A percentile compares a stretch with the other conserved stretches of the same genome.
These are phyloP conservation scores for Leishmania tropica DNA, from an alignment of 208 protist species.

Conservation along the genomic window DNA sequence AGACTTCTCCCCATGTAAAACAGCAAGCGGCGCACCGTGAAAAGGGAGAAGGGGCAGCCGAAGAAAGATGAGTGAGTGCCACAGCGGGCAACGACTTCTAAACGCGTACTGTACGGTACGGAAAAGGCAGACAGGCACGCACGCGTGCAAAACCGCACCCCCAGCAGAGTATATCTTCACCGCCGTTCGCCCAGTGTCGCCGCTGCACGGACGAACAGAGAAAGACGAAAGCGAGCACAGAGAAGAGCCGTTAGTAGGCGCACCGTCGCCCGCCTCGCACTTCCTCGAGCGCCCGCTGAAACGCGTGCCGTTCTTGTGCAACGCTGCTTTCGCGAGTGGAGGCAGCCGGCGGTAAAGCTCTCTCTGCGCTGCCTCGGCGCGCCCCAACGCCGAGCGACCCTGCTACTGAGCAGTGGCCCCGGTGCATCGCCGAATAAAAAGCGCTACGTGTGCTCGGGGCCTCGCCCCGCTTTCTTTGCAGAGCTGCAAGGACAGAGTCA, in stretches of 20 bases:
- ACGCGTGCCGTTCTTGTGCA: conserved; percentile 17
- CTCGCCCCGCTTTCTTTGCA: conserved; percentile 14
- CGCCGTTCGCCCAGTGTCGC: not conserved
- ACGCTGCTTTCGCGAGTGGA: not conserved
- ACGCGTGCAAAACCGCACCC: not conserved
- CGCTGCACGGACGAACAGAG: not conserved
- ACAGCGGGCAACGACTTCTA: not conserved
- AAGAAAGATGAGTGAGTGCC: not conserved
- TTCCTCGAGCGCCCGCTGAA: conserved; percentile 32
- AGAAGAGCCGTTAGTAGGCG: conserved; percentile 5
- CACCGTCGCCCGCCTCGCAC: conserved; percentile 13
- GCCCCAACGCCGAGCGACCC: not conserved
- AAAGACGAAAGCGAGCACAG: too few species aligned
- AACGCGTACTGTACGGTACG: not conserved
- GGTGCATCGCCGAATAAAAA: not conserved
- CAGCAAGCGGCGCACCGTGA: not conserved
- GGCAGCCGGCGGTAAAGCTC: not conserved
- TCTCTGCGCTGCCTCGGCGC: not conserved
- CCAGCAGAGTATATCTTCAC: too few species aligned
- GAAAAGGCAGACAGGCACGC: not conserved
- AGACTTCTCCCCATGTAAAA: not conserved
- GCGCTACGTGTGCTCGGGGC: not conserved
- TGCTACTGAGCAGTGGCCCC: not conserved
- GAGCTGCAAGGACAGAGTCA: conserved; percentile 25
- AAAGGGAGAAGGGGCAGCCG: not conserved